Conservation (phyloP, 768 basidiomycete species). For the Gymnopilus junonius region DNA sequence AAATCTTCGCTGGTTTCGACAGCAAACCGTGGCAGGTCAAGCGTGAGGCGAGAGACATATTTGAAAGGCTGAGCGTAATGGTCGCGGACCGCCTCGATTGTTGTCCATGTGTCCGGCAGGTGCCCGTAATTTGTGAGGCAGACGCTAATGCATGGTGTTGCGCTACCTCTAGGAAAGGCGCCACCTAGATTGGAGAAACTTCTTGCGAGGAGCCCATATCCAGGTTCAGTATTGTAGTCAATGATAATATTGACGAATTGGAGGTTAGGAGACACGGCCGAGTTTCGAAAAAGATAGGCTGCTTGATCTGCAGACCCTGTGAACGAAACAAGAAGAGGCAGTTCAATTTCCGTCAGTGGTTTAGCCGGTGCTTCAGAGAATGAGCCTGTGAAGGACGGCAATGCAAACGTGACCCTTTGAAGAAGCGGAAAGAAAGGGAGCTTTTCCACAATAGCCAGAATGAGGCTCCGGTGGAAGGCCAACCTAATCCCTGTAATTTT, state of each 20-base stretch:
- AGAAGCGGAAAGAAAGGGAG: neutral
- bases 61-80: neutral
- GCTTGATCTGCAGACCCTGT: conserved; percentile 3
- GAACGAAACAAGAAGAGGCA: neutral
- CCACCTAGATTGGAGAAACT: neutral
- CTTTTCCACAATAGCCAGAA: neutral
- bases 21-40: neutral
- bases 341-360: neutral
- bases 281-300: neutral
- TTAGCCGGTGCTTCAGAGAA: neutral
- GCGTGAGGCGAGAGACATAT: neutral
- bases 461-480: neutral
- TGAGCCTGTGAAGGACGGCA: neutral
- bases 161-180: neutral
- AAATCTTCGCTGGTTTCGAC: neutral
- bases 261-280: neutral
- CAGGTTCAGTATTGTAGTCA: neutral
- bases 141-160: neutral
- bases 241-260: conserved; percentile 1
- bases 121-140: neutral
- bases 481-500: neutral
- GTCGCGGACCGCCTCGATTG: neutral
- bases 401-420: neutral
- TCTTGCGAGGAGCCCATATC: neutral
- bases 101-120: neutral